phyloP scores from a whole-genome alignment of 2,329 filamentous ascomycete genomes.

The Nannizziopsis arthrosporioides region DNA sequence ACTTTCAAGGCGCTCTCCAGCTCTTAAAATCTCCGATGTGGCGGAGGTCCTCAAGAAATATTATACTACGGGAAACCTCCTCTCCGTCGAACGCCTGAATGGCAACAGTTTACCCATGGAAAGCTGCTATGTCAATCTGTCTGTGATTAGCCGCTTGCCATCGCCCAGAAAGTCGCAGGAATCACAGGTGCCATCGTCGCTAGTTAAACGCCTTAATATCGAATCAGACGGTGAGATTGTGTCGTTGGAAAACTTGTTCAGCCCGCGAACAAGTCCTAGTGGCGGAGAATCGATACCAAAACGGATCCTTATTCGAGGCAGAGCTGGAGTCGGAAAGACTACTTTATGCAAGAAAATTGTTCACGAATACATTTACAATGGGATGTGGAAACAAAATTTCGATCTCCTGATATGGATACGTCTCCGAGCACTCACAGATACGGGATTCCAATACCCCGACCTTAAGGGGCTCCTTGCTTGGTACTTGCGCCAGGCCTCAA shows the following conservation, averaged over 20 bases:
- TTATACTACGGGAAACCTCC: constrained; percentile 15
- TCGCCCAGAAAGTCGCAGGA: too few species aligned
- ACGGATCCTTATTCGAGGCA: constrained; percentile 29
- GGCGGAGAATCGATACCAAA: constrained; percentile 17
- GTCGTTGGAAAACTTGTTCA: constrained; percentile 18
- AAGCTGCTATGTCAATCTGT: constrained; percentile 34
- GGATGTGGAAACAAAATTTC: constrained; percentile 23
- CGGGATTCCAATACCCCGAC: not conserved
- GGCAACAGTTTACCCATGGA: constrained; percentile 25
- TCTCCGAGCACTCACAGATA: constrained; percentile 26
- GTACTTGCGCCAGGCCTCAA: not conserved
- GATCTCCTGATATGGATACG: constrained; percentile 34
- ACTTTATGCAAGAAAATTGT: constrained; percentile 36
- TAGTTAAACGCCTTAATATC: not conserved
- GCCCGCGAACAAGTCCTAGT: constrained; percentile 16
- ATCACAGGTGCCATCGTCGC: constrained; percentile 5
- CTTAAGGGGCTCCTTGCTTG: not conserved
- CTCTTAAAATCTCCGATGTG: not conserved
- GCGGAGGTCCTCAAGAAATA: not conserved
- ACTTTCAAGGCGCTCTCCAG: too few species aligned
- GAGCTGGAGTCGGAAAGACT: constrained; percentile 33
- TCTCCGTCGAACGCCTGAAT: constrained; percentile 29
- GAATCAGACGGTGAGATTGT: not conserved
- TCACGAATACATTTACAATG: constrained; percentile 22
- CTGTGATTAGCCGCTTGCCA: constrained; percentile 23